Evolutionary conservation across 768 basidiomycete genomes (phyloP).

Genomic region (Boletellus emodensis): DNA sequence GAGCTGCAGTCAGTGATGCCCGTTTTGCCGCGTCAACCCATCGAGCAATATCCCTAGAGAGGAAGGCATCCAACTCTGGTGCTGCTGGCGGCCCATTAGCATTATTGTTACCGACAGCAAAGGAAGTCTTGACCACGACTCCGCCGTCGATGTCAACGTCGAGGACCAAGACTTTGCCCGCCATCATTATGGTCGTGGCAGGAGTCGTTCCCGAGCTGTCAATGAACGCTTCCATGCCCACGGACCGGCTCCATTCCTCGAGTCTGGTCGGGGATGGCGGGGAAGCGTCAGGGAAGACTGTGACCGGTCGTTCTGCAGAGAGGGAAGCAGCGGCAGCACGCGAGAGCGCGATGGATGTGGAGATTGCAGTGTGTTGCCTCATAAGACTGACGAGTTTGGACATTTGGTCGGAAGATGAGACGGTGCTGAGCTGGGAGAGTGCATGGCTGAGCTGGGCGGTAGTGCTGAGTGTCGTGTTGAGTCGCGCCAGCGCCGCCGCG

Average conservation of each 20-base stretch:
- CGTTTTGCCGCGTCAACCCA: conserved; percentile 49
- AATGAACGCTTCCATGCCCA: conserved; percentile 73
- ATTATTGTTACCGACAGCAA: conserved; percentile 50
- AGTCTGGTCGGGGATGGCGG: conserved; percentile 38
- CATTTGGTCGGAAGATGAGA: conserved; percentile 50
- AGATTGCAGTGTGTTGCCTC: conserved; percentile 55
- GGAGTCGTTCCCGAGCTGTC: conserved; percentile 46
- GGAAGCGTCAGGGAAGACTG: conserved; percentile 28
- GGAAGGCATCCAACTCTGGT: conserved; percentile 54
- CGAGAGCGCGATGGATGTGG: conserved; percentile 25
- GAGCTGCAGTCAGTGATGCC: conserved; percentile 17
- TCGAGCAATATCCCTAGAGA: conserved; percentile 50
- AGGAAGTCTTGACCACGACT: conserved; percentile 66
- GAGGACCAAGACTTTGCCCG: conserved; percentile 76
- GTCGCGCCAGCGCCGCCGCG: conserved; percentile 24
- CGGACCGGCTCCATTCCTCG: conserved; percentile 56
- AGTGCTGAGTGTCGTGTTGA: conserved; percentile 50
- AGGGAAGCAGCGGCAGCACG: conserved; percentile 21
- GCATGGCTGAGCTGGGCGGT: conserved; percentile 53
- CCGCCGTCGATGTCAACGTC: conserved; percentile 59
- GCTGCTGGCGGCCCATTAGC: conserved; percentile 43
- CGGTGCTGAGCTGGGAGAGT: conserved; percentile 41
- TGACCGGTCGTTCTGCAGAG: conserved; percentile 15
- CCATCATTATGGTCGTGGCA: conserved; percentile 56
- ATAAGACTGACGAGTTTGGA: conserved; percentile 66